phyloP scores from a whole-genome alignment of 257 asterid genomes.

The Misopates orontium region DNA sequence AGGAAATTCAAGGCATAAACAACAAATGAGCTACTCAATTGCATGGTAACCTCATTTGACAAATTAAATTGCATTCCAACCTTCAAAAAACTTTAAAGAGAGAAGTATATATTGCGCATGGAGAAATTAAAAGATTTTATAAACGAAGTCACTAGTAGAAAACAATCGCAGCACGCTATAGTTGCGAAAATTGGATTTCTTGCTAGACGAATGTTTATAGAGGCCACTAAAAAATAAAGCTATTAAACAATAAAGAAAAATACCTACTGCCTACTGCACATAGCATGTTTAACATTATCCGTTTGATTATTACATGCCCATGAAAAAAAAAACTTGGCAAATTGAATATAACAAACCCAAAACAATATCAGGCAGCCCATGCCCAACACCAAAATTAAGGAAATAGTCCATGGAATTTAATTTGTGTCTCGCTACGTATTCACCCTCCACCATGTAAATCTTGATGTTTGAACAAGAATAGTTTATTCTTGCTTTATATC shows the following conservation, averaged over 20 bases:
- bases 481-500: too few relatives aligned
- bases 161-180: background rate
- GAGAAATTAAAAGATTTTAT: background rate
- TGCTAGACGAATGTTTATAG: background rate
- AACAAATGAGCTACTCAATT: constrained; percentile 13
- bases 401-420: constrained; percentile 6
- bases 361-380: constrained; percentile 12
- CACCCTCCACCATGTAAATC: too few relatives aligned
- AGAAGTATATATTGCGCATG: background rate
- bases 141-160: constrained; percentile 1
- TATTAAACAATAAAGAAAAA: background rate
- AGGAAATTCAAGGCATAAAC: constrained; percentile 5
- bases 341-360: background rate
- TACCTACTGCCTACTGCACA: too few relatives aligned
- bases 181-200: background rate
- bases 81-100: constrained; percentile 9
- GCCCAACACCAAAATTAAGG: constrained; percentile 4
- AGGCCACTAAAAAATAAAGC: background rate
- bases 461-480: too few relatives aligned
- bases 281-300: background rate
- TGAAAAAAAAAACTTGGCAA: background rate
- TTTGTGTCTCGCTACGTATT: background rate
- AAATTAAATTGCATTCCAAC: too few relatives aligned
- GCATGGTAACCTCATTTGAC: too few relatives aligned
- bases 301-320: background rate